These are phyloP conservation scores for Waltiozyma sp. DNA, from an alignment of 1,139 yeast genomes.

Conservation along the genomic window DNA sequence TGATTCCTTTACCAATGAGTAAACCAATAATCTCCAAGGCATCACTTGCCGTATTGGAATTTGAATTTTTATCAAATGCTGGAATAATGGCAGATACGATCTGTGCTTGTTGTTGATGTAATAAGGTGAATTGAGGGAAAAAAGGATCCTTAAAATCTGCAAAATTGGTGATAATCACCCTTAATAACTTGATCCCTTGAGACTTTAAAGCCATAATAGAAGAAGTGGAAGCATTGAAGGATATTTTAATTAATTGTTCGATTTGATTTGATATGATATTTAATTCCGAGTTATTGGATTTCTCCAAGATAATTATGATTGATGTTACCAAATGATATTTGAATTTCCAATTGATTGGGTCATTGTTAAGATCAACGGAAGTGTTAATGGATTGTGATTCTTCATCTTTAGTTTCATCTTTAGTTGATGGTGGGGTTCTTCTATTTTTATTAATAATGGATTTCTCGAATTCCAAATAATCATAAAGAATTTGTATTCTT, in stretches of 20 bases:
- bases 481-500: constrained; percentile 6
- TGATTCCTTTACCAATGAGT: constrained; percentile 44
- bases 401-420: constrained; percentile 23
- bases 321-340: constrained; percentile 38
- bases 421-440: not conserved
- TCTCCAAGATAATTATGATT: constrained; percentile 23
- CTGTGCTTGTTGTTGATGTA: constrained; percentile 93
- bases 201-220: constrained; percentile 50
- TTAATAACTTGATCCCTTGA: constrained; percentile 57
- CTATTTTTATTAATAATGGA: constrained; percentile 10
- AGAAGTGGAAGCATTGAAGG: constrained; percentile 77
- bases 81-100: constrained; percentile 85
- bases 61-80: constrained; percentile 69
- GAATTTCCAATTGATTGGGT: constrained; percentile 20
- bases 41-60: constrained; percentile 61
- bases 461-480: not conserved
- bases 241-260: constrained; percentile 67
- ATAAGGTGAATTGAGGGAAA: constrained; percentile 56
- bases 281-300: constrained; percentile 29
- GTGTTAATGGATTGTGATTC: constrained; percentile 33
- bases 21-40: constrained; percentile 77
- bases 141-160: constrained; percentile 57
- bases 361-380: constrained; percentile 18
- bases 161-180: constrained; percentile 39
- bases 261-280: constrained; percentile 38